Conservation (phyloP, 2,329 filamentous ascomycete genomes). For the Alternaria novae-zelandiae region DNA sequence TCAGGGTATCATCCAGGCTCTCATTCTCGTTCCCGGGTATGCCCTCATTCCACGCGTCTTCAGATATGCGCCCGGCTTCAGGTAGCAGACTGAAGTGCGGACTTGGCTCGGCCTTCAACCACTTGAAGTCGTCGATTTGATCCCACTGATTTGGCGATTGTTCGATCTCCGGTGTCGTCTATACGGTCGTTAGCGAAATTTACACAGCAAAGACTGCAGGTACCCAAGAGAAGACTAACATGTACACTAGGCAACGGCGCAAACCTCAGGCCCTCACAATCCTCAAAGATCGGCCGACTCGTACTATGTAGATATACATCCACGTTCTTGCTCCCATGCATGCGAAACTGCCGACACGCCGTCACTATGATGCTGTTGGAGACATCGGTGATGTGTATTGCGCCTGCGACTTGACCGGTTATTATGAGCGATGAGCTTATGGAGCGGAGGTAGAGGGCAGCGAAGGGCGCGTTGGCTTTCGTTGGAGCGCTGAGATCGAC, state of each 20-base stretch:
- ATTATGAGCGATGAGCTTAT: slow-evolving; percentile 75
- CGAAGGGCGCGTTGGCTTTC: slow-evolving; percentile 60
- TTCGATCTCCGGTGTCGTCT: slow-evolving; percentile 29
- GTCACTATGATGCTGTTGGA: slow-evolving; percentile 76
- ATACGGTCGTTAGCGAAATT: background rate
- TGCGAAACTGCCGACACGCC: slow-evolving; percentile 80
- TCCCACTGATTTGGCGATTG: slow-evolving; percentile 74
- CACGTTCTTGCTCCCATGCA: slow-evolving; percentile 84
- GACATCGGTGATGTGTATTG: slow-evolving; percentile 81
- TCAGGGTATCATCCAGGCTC: slow-evolving; percentile 24
- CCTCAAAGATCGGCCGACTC: slow-evolving; percentile 92
- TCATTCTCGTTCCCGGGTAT: slow-evolving; percentile 50
- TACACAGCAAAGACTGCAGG: background rate
- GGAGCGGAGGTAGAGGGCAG: slow-evolving; percentile 72
- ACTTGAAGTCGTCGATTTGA: slow-evolving; percentile 96
- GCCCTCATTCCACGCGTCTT: slow-evolving; percentile 67
- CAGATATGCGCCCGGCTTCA: slow-evolving; percentile 63
- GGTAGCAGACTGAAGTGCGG: slow-evolving; percentile 84
- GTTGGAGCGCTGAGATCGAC: slow-evolving; percentile 79
- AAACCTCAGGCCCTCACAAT: slow-evolving; percentile 80
- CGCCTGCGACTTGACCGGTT: slow-evolving; percentile 77
- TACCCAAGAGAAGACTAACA: slow-evolving; percentile 57
- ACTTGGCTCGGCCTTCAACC: slow-evolving; percentile 84
- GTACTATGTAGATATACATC: slow-evolving; percentile 82
- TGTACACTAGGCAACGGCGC: slow-evolving; percentile 73